phyloP scores from a whole-genome alignment of 257 asterid genomes.

The Gynochthodes officinalis region DNA sequence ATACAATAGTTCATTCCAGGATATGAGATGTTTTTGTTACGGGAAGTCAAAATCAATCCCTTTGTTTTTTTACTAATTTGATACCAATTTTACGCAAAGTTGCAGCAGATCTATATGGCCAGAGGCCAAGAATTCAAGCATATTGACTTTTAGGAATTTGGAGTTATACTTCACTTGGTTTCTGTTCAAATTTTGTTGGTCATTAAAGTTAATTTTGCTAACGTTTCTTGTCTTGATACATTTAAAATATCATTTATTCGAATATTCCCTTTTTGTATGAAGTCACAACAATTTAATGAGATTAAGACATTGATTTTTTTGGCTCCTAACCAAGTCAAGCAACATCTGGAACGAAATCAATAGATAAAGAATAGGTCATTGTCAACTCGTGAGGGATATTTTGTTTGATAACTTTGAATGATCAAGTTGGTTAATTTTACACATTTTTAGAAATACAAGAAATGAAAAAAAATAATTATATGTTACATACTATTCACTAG shows the following conservation, averaged over 20 bases:
- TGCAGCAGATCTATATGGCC: conserved; percentile 14
- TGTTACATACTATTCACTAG: too few species aligned
- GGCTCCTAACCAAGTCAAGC: background rate
- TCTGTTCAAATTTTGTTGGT: background rate
- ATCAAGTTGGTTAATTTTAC: too few species aligned
- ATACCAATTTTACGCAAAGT: conserved; percentile 33
- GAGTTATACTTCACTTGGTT: background rate
- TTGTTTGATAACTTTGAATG: too few species aligned
- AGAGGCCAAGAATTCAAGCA: conserved; percentile 4
- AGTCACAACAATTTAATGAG: too few species aligned
- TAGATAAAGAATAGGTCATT: background rate
- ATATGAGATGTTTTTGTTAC: too few species aligned
- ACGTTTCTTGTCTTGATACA: background rate
- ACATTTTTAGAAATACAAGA: too few species aligned
- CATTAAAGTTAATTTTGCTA: conserved; percentile 1
- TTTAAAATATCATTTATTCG: too few species aligned
- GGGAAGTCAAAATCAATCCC: too few species aligned
- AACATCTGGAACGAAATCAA: background rate
- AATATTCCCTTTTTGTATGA: too few species aligned
- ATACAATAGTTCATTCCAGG: too few species aligned
- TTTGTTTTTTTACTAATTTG: too few species aligned
- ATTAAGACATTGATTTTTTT: background rate
- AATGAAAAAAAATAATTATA: too few species aligned
- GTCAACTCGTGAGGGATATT: background rate
- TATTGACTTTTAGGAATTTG: conserved; percentile 14